phyloP scores from a whole-genome alignment of 2,329 filamentous ascomycete genomes.

The Hymenoscyphus infarciens region DNA sequence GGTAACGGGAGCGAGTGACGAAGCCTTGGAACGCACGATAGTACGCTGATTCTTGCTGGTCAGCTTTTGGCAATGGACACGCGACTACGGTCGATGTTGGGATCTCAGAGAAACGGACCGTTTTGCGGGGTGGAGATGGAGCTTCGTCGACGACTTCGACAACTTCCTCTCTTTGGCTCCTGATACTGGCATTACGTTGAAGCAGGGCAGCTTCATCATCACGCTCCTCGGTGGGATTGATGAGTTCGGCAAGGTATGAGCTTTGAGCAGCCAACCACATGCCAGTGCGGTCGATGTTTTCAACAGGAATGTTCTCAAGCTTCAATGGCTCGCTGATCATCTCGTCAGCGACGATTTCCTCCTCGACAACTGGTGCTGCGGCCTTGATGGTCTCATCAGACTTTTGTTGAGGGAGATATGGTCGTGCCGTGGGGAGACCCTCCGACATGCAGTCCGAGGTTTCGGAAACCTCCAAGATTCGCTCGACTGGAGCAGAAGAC shows the following conservation, averaged over 20 bases:
- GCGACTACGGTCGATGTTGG: slow-evolving; percentile 35
- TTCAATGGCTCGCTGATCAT: slow-evolving; percentile 65
- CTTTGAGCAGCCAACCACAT: slow-evolving; percentile 83
- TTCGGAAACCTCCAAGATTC: slow-evolving; percentile 56
- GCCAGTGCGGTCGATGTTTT: slow-evolving; percentile 80
- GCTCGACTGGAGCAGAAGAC: slow-evolving; percentile 58
- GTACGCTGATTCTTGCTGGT: slow-evolving; percentile 71
- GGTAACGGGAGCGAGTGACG: slow-evolving; percentile 58
- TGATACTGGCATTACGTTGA: slow-evolving; percentile 30
- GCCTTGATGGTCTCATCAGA: slow-evolving; percentile 39
- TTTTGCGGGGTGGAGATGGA: slow-evolving; percentile 57
- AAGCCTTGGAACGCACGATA: slow-evolving; percentile 82
- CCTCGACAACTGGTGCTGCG: slow-evolving; percentile 29
- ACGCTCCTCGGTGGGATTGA: slow-evolving; percentile 49
- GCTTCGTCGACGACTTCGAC: slow-evolving; percentile 40
- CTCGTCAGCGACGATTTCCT: slow-evolving; percentile 59
- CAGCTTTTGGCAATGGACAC: slow-evolving; percentile 46
- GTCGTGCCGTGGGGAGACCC: slow-evolving; percentile 66
- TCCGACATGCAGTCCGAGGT: slow-evolving; percentile 45
- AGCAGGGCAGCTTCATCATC: slow-evolving; percentile 34
- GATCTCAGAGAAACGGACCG: slow-evolving; percentile 66
- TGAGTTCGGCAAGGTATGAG: slow-evolving; percentile 68
- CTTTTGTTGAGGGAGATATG: slow-evolving; percentile 42
- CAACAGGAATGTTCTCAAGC: slow-evolving; percentile 65
- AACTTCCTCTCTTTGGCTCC: slow-evolving; percentile 24